Percentiles rank a stretch among this genome's conserved stretches.
Evolutionary conservation across 768 basidiomycete species (phyloP).

Genomic region (Hortiboletus campestris): DNA sequence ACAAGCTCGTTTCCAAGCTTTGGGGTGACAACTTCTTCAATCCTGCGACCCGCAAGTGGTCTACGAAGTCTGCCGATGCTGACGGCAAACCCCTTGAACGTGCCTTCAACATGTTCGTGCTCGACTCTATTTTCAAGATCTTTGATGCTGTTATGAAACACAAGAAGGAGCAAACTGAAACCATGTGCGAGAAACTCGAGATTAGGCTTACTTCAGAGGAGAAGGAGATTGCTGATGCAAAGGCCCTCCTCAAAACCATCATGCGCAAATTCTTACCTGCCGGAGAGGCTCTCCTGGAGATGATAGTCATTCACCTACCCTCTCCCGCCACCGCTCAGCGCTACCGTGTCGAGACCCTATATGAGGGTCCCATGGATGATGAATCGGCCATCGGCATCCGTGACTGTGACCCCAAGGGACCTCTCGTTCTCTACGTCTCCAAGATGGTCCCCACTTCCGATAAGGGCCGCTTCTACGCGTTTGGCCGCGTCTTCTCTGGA

Average conservation of each 20-base stretch:
- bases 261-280: slow-evolving; percentile 99
- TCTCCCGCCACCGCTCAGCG: slow-evolving; percentile 96
- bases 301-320: slow-evolving; percentile 99
- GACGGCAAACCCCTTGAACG: slow-evolving; percentile 94
- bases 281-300: slow-evolving; percentile 97
- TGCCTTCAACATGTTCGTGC: slow-evolving; percentile 97
- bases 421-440: slow-evolving; percentile 96
- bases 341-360: slow-evolving; percentile 99
- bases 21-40: slow-evolving; percentile 99
- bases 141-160: slow-evolving; percentile 99
- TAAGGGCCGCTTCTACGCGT: slow-evolving; percentile 99
- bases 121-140: slow-evolving; percentile 98
- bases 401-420: slow-evolving; percentile 95
- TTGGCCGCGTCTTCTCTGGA: slow-evolving; percentile 99
- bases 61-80: slow-evolving; percentile 67
- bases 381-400: slow-evolving; percentile 98
- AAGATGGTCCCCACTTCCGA: slow-evolving; percentile 99
- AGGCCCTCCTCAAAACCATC: slow-evolving; percentile 92
- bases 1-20: slow-evolving; percentile 95
- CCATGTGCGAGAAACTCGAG: slow-evolving; percentile 96
- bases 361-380: slow-evolving; percentile 99
- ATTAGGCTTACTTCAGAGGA: slow-evolving; percentile 85
- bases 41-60: slow-evolving; percentile 95
- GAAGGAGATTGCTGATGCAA: slow-evolving; percentile 85
- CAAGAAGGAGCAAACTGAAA: slow-evolving; percentile 84